Evolutionary conservation across 225 moss, liverwort and hornwort genomes (phyloP), one percentile per base, ranked within the genome.

Genomic region (Physcomitrium patens): DNA sequence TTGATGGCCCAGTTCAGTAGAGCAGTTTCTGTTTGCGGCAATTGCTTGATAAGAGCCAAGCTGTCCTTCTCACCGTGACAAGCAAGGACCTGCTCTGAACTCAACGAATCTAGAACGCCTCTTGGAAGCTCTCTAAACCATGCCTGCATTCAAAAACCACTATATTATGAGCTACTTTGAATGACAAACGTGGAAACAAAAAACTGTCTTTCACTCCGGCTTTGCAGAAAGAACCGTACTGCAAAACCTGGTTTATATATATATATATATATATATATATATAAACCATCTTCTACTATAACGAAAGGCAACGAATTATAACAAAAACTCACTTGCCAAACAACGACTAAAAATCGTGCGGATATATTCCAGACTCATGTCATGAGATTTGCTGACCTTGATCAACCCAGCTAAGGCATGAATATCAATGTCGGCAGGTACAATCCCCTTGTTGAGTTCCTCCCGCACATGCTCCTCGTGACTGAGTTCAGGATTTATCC

Each of bases 61-160:
- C 92, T 92, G 28, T 96, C 94, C 84, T 94, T 91, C 76, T 96
- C 96, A 1, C 88, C 89, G 55, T 96, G 94, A 68, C 96, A 96
- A 68, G 94, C 89, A 84, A 96, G 92, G n/a, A 96, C 94, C 79
- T 96, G 94, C 78, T 96, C 96, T 26, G 96, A 94, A 56, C 94
- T 83, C 57, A 96, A 82, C 3, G 89, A 79, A 76, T 96, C 96
- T 7, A 96, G 73, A 26, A 96, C 96, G 71, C 96, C 96, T 64
- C 90, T 87, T 46, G 96, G 96, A 17, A 96, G 80, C 84, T 96
- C 96, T 65, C 96, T 86, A 41, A 96, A 94, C 96, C 96, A 96
- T 48, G 96, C 96, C 96, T 96, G 89, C 70, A 77, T 31, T 61
- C 22, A 58, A 15, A 42, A 44, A 43, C 62, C 67, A 61, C 42